Evolutionary conservation across 768 basidiomycete genomes (phyloP), one percentile per base, ranked within the genome.

Genomic region (Lactarius indigo): DNA sequence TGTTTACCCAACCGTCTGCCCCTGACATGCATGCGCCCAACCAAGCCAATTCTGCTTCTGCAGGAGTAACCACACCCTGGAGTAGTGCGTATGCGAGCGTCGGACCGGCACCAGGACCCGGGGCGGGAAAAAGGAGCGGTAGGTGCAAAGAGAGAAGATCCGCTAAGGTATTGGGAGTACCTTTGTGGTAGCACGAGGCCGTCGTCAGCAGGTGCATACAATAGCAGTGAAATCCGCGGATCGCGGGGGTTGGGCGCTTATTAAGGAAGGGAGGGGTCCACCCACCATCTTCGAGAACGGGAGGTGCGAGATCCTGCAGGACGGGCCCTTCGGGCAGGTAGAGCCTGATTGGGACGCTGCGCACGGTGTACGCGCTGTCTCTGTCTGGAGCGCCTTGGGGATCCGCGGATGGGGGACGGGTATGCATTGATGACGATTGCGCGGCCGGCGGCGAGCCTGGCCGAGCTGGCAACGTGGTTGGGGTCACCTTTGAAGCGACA

Each of bases 1-100:
- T 82, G 74, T 92, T 91, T 33, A 96, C 82, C 95, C 95, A 98
- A 6, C 97, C 97, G 73, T 98, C 97, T 15, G 94, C 93, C 9
- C 94, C 95, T 15, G 89, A 86, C 77, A 98, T 79, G 72, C 94
- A 94, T 23, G 92, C 89, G 12, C 93, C 91, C n/a, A 98, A 76
- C 96, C 96, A 97, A 5, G 90, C 94, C 77, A 98, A 82, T 73
- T 98, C 96, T 7, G 94, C 83, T 35, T 97, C 94, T 9, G 85
- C 81, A 1, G 96, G 97, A 1, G 89, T 78, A 3, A 83, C 76
- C 23, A 98, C 87, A 15, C 97, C 96, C 74, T 98, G 96, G 15
- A 96, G 80, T 57, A 97, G 76, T 0, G 90, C 85, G 71, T 86
- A 90, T 15, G 92, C 95, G 41, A 90, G 81, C 67, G 72, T 69